phyloP scores from a whole-genome alignment of 1,284 basidiomycete species.

The Dichomitus squalens region DNA sequence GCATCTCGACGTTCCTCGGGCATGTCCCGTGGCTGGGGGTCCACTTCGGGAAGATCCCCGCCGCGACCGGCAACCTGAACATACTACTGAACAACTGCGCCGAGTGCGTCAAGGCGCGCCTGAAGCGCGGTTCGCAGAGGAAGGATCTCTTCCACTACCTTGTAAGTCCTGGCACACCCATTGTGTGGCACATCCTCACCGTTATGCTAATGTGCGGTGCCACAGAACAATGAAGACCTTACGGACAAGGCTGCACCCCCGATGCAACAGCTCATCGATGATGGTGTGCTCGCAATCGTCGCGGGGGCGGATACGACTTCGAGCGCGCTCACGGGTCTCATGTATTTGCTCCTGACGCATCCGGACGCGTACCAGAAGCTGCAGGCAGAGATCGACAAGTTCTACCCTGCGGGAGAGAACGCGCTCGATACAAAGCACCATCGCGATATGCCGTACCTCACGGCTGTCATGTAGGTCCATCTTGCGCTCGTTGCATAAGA shows the following conservation, averaged over 20 bases:
- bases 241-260: slow-evolving; percentile 10
- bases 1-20: background rate
- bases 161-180: background rate
- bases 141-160: slow-evolving; percentile 28
- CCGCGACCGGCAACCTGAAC: slow-evolving; percentile 5
- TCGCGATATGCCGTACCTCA: slow-evolving; percentile 33
- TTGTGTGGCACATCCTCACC: background rate
- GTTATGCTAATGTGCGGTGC: no score
- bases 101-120: slow-evolving; percentile 6
- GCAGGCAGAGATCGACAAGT: slow-evolving; percentile 32
- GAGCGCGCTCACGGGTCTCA: slow-evolving; percentile 21
- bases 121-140: slow-evolving; percentile 11
- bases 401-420: slow-evolving; percentile 29
- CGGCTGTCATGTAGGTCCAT: slow-evolving; percentile 32
- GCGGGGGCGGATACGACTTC: slow-evolving; percentile 37
- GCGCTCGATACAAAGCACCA: slow-evolving; percentile 25
- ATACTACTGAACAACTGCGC: slow-evolving; percentile 3
- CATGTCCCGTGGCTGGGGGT: background rate
- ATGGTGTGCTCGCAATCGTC: slow-evolving; percentile 24
- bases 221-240: slow-evolving; percentile 26
- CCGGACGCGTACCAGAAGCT: slow-evolving; percentile 23
- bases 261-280: slow-evolving; percentile 12
- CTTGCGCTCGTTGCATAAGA: no score
- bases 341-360: slow-evolving; percentile 26
- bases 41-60: background rate